phyloP scores from a whole-genome alignment of 2,329 filamentous ascomycete genomes.

The Graphilbum ipis-grandicollis region DNA sequence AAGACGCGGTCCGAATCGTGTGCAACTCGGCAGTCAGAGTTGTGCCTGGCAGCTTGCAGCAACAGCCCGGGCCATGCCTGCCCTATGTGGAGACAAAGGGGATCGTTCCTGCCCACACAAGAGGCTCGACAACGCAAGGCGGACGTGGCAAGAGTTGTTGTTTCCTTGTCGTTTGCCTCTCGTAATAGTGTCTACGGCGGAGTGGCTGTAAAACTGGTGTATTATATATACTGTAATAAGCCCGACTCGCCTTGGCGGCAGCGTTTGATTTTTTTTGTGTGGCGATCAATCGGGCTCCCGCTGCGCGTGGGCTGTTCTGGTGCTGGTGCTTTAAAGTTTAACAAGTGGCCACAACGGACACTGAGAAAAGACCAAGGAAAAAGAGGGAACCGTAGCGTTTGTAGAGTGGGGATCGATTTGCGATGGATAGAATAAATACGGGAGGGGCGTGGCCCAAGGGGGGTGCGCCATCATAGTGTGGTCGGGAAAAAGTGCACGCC shows the following conservation, averaged over 20 bases:
- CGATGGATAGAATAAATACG: not conserved
- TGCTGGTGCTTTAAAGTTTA: not conserved
- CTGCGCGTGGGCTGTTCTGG: no score
- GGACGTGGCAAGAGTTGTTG: no score
- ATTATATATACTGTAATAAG: no score
- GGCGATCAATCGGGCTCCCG: no score
- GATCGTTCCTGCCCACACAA: not conserved
- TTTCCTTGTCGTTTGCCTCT: no score
- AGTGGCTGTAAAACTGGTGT: no score
- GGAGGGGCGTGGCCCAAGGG: not conserved
- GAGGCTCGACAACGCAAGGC: no score
- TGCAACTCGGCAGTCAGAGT: constrained; percentile 4
- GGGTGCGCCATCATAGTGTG: not conserved
- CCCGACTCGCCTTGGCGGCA: no score
- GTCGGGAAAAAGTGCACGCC: not conserved
- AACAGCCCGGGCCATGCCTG: not conserved
- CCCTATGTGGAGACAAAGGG: not conserved
- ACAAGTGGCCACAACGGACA: not conserved
- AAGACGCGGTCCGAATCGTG: constrained; percentile 2
- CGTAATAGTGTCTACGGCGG: no score
- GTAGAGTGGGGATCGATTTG: not conserved
- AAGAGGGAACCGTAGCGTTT: not conserved
- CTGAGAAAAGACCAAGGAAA: not conserved
- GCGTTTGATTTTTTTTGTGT: no score
- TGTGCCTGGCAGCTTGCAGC: constrained; percentile 1